Conservation (phyloP, 2,329 filamentous ascomycete species). For the Neoscytalidium dimidiatum region DNA sequence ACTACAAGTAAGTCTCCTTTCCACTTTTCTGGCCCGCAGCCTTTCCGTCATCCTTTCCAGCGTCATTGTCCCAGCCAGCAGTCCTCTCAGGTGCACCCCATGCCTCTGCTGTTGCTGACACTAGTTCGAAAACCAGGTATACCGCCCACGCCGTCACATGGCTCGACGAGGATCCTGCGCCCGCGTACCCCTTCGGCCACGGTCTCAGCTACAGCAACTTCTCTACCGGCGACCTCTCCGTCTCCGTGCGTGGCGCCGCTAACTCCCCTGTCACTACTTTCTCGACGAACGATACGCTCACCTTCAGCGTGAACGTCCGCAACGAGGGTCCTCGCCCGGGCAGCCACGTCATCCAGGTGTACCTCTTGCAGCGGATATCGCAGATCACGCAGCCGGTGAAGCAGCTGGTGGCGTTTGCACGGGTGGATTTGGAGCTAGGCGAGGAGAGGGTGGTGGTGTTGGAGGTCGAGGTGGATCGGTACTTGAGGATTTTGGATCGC, state of each 20-base stretch:
- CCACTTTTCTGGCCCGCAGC: not conserved
- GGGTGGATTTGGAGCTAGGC: constrained; percentile 41
- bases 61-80: too few relatives aligned
- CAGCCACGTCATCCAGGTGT: constrained; percentile 46
- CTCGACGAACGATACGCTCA: constrained; percentile 31
- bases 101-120: too few relatives aligned
- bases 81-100: too few relatives aligned
- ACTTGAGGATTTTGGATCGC: constrained; percentile 46
- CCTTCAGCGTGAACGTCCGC: constrained; percentile 36
- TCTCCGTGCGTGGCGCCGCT: not conserved
- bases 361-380: constrained; percentile 43
- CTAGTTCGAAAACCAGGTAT: constrained; percentile 41
- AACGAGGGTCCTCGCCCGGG: constrained; percentile 39
- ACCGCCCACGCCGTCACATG: constrained; percentile 67
- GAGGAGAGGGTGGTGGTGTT: constrained; percentile 35
- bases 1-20: constrained; percentile 62
- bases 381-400: constrained; percentile 45
- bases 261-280: constrained; percentile 26
- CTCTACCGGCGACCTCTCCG: constrained; percentile 47
- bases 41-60: too few relatives aligned
- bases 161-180: constrained; percentile 41
- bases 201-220: constrained; percentile 82
- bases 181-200: constrained; percentile 83
- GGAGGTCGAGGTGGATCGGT: constrained; percentile 45
- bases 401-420: constrained; percentile 47